Percentiles rank a stretch among this genome's conserved stretches.
These are phyloP conservation scores for Globisporangium nagaii DNA, from an alignment of 352 stramenopile genomes.

Conservation along the genomic window DNA sequence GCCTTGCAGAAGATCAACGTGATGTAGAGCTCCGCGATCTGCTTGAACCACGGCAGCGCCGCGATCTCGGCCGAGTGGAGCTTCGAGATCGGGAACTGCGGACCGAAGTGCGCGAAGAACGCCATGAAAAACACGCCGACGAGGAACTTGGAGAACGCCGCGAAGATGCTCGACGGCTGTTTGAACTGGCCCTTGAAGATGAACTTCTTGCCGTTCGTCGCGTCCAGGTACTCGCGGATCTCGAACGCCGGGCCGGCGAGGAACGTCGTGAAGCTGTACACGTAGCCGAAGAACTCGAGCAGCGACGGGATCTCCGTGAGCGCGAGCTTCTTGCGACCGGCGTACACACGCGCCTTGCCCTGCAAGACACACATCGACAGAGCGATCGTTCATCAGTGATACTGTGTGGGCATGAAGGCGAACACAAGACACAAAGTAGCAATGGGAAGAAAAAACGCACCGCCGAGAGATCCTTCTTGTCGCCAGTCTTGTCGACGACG, in stretches of 20 bases:
- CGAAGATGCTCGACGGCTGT: constrained; percentile 53
- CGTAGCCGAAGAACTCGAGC: constrained; percentile 95
- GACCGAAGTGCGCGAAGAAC: constrained; percentile 39
- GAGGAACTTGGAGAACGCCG: constrained; percentile 75
- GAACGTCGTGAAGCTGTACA: constrained; percentile 96
- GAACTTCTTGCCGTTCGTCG: constrained; percentile 58
- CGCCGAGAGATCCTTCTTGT: constrained; percentile 20
- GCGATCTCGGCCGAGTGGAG: constrained; percentile 39
- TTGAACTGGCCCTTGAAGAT: constrained; percentile 38
- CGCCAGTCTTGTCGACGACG: constrained; percentile 50
- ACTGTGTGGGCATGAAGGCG: too few relatives aligned
- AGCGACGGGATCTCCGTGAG: constrained; percentile 83
- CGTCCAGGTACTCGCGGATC: constrained; percentile 90
- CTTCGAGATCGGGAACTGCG: constrained; percentile 45
- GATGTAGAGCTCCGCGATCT: constrained; percentile 84
- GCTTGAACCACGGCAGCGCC: constrained; percentile 43
- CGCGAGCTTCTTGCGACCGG: constrained; percentile 46
- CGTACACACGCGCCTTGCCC: constrained; percentile 20
- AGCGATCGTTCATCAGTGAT: neutral
- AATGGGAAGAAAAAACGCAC: neutral
- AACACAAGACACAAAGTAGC: neutral
- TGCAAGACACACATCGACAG: neutral
- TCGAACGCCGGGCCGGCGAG: constrained; percentile 94
- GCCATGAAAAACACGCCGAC: constrained; percentile 64
- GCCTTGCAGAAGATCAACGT: constrained; percentile 87